These are phyloP conservation scores for Colletotrichum agaves DNA, from an alignment of 2,329 filamentous ascomycete genomes.

Conservation along the genomic window DNA sequence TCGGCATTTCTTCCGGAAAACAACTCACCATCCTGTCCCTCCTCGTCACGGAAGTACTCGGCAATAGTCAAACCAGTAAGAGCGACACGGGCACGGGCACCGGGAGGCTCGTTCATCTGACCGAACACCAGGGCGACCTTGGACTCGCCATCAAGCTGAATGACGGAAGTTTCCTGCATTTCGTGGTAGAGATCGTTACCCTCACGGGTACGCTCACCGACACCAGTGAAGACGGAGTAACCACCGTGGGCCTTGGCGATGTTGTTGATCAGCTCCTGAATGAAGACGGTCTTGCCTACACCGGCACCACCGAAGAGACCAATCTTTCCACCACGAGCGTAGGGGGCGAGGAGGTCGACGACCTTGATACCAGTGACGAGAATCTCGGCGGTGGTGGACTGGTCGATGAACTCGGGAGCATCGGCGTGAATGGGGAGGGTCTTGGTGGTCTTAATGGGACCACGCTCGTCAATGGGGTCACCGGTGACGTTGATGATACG, in stretches of 20 bases:
- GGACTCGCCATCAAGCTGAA: slow-evolving; percentile 98
- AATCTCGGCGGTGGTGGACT: slow-evolving; percentile 96
- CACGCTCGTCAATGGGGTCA: slow-evolving; percentile 99
- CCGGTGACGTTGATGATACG: slow-evolving; percentile 99
- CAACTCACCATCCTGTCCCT: slow-evolving; percentile 85
- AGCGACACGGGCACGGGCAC: slow-evolving; percentile 99
- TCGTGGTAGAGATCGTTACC: slow-evolving; percentile 99
- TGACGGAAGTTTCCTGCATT: slow-evolving; percentile 99
- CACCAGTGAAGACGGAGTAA: slow-evolving; percentile 99
- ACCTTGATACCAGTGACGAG: slow-evolving; percentile 99
- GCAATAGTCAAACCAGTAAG: slow-evolving; percentile 87
- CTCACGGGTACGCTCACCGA: slow-evolving; percentile 99
- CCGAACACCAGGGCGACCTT: slow-evolving; percentile 99
- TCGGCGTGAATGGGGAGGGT: slow-evolving; percentile 92
- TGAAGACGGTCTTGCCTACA: slow-evolving; percentile 99
- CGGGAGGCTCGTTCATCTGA: slow-evolving; percentile 99
- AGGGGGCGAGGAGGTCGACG: slow-evolving; percentile 97
- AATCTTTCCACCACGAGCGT: slow-evolving; percentile 99
- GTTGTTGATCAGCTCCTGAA: slow-evolving; percentile 99
- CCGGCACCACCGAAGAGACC: slow-evolving; percentile 99
- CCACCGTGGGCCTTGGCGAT: slow-evolving; percentile 99
- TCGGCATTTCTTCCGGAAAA: neutral
- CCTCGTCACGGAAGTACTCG: slow-evolving; percentile 82
- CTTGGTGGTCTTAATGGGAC: slow-evolving; percentile 95
- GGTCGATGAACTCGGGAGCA: slow-evolving; percentile 89